These are phyloP conservation scores for Drosera spatulata DNA, from an alignment of 179 eudicot species.

Conservation along the genomic window DNA sequence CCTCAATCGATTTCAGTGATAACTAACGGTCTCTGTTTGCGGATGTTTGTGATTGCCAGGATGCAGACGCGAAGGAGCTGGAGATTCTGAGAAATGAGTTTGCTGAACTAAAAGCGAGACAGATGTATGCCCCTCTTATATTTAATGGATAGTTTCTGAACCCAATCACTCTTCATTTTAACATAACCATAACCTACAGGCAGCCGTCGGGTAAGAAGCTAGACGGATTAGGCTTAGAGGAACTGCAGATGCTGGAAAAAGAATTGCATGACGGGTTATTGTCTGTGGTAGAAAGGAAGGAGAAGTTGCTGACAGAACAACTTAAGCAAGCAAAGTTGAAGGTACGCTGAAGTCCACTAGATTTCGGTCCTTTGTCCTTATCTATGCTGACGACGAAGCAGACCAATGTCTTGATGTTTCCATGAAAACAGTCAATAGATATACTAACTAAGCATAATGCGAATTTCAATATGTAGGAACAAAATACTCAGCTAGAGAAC, in stretches of 20 bases:
- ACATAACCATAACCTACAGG: slow-evolving; percentile 21
- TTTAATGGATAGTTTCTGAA: not conserved
- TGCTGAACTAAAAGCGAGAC: slow-evolving; percentile 29
- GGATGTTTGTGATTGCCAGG: not conserved
- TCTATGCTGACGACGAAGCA: no score
- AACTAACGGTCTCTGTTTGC: no score
- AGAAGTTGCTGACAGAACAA: slow-evolving; percentile 44
- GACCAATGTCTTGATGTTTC: no score
- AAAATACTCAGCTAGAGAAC: slow-evolving; percentile 48
- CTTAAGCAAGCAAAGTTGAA: slow-evolving; percentile 34
- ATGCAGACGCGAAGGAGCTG: slow-evolving; percentile 21
- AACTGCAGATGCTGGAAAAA: slow-evolving; percentile 47
- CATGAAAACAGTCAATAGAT: no score
- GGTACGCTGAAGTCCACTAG: slow-evolving; percentile 20
- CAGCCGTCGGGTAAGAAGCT: slow-evolving; percentile 57
- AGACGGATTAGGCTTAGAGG: slow-evolving; percentile 35
- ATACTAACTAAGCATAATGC: no score
- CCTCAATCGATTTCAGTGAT: no score
- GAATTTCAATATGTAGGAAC: slow-evolving; percentile 32
- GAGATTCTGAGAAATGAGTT: slow-evolving; percentile 43
- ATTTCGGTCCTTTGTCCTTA: not conserved
- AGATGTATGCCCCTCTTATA: slow-evolving; percentile 15
- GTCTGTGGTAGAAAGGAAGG: slow-evolving; percentile 59
- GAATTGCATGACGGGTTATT: slow-evolving; percentile 41
- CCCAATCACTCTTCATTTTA: no score